Conservation (phyloP, 2,329 filamentous ascomycete genomes). For the Gnomoniopsis smithogilvyi region DNA sequence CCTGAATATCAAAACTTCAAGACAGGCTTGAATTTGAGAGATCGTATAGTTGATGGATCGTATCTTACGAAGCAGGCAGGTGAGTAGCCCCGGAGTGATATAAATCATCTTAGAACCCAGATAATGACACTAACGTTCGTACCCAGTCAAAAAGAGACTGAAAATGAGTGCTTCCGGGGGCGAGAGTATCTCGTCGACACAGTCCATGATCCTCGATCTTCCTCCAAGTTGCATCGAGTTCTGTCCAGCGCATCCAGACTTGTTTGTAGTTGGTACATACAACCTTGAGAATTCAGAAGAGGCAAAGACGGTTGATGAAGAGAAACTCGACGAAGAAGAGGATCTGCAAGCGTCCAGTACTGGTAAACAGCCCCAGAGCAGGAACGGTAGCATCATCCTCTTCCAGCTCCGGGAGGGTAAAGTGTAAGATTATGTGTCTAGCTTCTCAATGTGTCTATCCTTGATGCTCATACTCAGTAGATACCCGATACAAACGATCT, state of each 20-base stretch:
- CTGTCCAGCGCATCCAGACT: conserved; percentile 56
- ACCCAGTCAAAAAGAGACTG: neutral
- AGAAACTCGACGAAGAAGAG: conserved; percentile 20
- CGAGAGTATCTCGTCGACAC: conserved; percentile 36
- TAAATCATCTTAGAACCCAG: too few relatives aligned
- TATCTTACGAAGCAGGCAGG: too few relatives aligned
- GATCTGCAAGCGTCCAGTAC: conserved; percentile 23
- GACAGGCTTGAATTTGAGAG: neutral
- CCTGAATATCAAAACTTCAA: neutral
- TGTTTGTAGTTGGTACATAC: conserved; percentile 84
- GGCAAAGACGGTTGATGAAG: conserved; percentile 18
- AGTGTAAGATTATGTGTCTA: conserved; percentile 48
- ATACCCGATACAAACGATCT: conserved; percentile 53
- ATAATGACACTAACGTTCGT: neutral
- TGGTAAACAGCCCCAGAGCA: conserved; percentile 49
- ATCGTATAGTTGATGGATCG: too few relatives aligned
- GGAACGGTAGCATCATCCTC: conserved; percentile 71
- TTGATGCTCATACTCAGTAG: conserved; percentile 34
- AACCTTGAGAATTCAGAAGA: conserved; percentile 56
- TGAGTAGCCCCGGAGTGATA: too few relatives aligned
- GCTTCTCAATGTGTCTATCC: conserved; percentile 3
- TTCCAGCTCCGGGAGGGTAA: conserved; percentile 51
- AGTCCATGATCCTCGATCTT: conserved; percentile 55
- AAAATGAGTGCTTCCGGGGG: conserved; percentile 6
- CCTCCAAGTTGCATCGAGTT: conserved; percentile 80